Conservation (phyloP, 768 basidiomycete species). For the Boletus rubropictus region DNA sequence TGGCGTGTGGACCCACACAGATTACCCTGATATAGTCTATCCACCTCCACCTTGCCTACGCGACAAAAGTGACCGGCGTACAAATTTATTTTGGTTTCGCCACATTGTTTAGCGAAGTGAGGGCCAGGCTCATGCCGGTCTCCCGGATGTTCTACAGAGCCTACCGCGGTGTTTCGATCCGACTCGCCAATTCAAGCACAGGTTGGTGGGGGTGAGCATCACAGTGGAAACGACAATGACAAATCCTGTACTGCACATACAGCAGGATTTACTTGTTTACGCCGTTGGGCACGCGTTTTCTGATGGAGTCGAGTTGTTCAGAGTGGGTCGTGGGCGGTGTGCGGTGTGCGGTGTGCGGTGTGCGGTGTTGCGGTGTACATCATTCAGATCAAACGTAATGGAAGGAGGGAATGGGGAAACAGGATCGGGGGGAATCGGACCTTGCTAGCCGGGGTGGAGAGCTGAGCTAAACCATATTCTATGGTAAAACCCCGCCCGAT, state of each 20-base stretch:
- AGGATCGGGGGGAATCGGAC: background rate
- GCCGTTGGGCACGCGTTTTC: background rate
- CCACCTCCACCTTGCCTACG: background rate
- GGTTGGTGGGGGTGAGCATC: background rate
- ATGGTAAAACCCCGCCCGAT: background rate
- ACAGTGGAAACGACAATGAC: background rate
- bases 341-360: background rate
- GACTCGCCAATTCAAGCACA: background rate
- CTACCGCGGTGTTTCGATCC: constrained; percentile 2
- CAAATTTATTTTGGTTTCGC: too few relatives aligned
- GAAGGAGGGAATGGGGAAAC: background rate
- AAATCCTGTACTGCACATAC: background rate
- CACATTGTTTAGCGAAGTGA: constrained; percentile 20
- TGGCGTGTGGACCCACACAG: background rate
- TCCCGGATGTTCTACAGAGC: background rate
- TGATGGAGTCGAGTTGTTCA: background rate
- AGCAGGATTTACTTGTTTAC: too few relatives aligned
- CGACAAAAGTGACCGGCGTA: background rate
- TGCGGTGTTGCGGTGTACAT: background rate
- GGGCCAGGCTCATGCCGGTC: constrained; percentile 14
- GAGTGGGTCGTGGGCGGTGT: background rate
- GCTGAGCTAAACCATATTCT: too few relatives aligned
- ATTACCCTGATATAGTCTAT: constrained; percentile 7
- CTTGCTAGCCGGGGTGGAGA: background rate
- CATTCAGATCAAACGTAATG: background rate